Evolutionary conservation across 164 flowering plant genomes (phyloP), one percentile per base, ranked within the genome.

Genomic region (Annona squamosa): DNA sequence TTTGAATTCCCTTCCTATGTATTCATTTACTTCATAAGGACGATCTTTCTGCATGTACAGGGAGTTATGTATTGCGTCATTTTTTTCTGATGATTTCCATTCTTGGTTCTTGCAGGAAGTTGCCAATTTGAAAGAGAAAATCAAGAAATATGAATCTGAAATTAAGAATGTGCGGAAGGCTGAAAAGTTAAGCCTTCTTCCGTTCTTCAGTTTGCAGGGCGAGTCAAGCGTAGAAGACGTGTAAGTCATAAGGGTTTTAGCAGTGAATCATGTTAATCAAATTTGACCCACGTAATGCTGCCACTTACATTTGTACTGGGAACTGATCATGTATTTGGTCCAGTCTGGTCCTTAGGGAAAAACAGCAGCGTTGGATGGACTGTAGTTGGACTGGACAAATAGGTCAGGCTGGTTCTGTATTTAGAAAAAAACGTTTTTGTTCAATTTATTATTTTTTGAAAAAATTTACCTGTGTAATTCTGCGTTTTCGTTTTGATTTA

Each of bases 141-240:
- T 96, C 63, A 87, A 82, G 46, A 89, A 81, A 73, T 84, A 84
- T 76, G 89, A 87, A 84, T 81, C 86, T 62, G 95, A 93, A 74
- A 75, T 90, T 45, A 93, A 89, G 79, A 81, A 72, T 44, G 75
- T 67, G 56, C 82, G 87, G 81, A 96, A 86, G 78, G 76, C 79
- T 26, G 83, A 81, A 80, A 93, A 93, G 79, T 75, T 79, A 68
- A 83, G 82, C 74, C 81, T 88, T 77, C 79, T 89, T 66, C 89
- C 90, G 13, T 61, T 86, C 19, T 79, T 83, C 76, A 80, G 78
- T 79, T 84, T 89, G 10, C 62, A 47, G 57, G 48, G 46, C 46
- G 66, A 71, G 44, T 61, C 66, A 43, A 59, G 41, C 68, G 52
- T 80, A 7, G 75, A 81, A 6, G 85, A 86, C 76, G 66, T 52